Evolutionary conservation across 1,284 basidiomycete genomes (phyloP).

Genomic region (Cutaneotrichosporon dermatis): DNA sequence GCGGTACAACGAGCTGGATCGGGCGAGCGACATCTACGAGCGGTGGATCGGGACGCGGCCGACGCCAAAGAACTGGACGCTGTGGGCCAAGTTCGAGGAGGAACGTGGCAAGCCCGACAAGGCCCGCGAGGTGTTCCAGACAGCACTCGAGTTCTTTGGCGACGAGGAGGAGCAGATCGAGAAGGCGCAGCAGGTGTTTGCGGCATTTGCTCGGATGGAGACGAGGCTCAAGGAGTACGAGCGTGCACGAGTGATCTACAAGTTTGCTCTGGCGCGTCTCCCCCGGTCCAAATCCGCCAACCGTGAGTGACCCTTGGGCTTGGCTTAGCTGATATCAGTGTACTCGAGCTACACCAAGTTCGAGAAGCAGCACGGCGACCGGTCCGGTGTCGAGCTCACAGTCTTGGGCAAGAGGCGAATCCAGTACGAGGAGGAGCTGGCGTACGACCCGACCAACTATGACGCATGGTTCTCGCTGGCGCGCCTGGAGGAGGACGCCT

Average conservation of each 20-base stretch:
- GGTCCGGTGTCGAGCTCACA: constrained; percentile 82
- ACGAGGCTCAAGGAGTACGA: constrained; percentile 93
- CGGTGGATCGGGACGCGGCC: constrained; percentile 90
- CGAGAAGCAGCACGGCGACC: constrained; percentile 94
- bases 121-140: constrained; percentile 92
- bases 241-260: constrained; percentile 93
- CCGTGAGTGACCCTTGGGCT: constrained; percentile 25
- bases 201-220: constrained; percentile 97
- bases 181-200: constrained; percentile 88
- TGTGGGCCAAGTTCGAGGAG: constrained; percentile 95
- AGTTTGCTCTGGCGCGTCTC: constrained; percentile 90
- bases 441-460: constrained; percentile 85
- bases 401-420: constrained; percentile 94
- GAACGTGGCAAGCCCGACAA: constrained; percentile 82
- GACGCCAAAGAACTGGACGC: constrained; percentile 92
- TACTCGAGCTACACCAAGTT: constrained; percentile 93
- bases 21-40: constrained; percentile 90
- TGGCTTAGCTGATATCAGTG: constrained; percentile 33
- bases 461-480: constrained; percentile 99
- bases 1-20: constrained; percentile 84
- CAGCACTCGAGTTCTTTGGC: constrained; percentile 92
- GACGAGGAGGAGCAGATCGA: constrained; percentile 96
- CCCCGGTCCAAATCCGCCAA: constrained; percentile 81
- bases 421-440: constrained; percentile 92
- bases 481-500: constrained; percentile 84